Evolutionary conservation across 768 basidiomycete genomes (phyloP), one percentile per base, ranked within the genome.

Genomic region (Lactifluus pinguis): DNA sequence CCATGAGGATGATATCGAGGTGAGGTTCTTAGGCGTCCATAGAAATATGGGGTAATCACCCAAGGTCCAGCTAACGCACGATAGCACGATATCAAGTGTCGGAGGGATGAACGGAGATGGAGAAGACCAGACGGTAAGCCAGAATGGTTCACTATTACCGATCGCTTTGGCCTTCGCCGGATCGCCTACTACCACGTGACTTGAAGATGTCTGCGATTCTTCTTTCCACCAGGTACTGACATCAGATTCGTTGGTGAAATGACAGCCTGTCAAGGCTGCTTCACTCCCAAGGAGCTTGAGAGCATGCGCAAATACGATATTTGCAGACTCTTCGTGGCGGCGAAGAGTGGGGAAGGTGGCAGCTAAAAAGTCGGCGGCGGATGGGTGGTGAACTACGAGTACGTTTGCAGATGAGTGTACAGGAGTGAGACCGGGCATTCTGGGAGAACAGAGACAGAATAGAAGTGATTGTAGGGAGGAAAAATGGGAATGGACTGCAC

Each of bases 11-110:
- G 74, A 64, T 19, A 71, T 58, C 2, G 67, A 57, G 59, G 68
- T 65, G 15, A 68, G 61, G 49, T 59, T 68, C 21, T 69, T 71
- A 8, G 75, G 71, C 17, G 75, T 71, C 77, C 79, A 82, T 42
- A 83, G 63, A 68, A 83, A 84, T 57, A 82, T 70, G 32, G 82
- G 83, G 55, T 81, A 75, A 49, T 77, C 72, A 52, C 82, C 78
- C 48, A 76, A 63, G 19, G 72, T 73, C 59, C 73, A 76, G 49
- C 70, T 70, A 52, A 77, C 75, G 65, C 81, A 83, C 13, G 81
- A 73, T 48, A 84, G 55, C 42, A 79, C 73, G 45, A 81, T 62
- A 29, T 79, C 76, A 49, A 81, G 73, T 1, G 69, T 69, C 25
- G 65, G 69, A 13, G 62, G 61, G 1, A 54, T 32, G 39, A 69